Evolutionary conservation across 768 basidiomycete genomes (phyloP), one percentile per base, ranked within the genome.

Genomic region (Trametopsis cervina): DNA sequence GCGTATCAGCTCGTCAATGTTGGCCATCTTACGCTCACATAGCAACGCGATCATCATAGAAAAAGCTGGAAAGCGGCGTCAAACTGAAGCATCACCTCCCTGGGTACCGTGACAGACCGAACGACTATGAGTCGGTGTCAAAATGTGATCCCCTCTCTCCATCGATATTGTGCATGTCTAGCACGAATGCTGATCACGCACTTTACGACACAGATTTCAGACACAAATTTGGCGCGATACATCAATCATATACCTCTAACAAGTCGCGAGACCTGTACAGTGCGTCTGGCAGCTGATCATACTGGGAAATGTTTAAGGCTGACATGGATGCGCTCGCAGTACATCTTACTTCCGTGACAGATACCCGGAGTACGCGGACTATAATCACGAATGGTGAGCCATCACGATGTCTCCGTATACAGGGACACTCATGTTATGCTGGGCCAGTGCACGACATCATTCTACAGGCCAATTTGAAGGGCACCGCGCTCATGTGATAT

Each of bases 311-410:
- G 27, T 41, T 43, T 15, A 18, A 37, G 42, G 52, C 42, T 46
- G n/a, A 44, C 36, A 27, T 33, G n/a, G 29, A 18, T 11, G 27
- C 21, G 22, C 12, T 41, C 23, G 9, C 38, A 90, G 88, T 86
- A 46, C 87, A 90, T 63, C 71, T 82, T 48, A 90, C 88, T 9
- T 76, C 85, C 44, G 88, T 90, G 42, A 88, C 82, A n/a, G 86
- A 90, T 66, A 88, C 84, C 50, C 74, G 76, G 60, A 71, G 74
- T 54, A 90, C 88, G 29, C 71, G 75, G 33, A 81, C 75, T 13
- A 89, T 90, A 58, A 89, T 90, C 56, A 68, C 78, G 26, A 76
- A 75, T 51, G 86, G 87, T 88, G 56, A 49, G 78, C 65, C n/a
- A 15, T 40, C 27, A 17, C 40, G 13, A 3, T 35, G 43, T 29